phyloP scores from a whole-genome alignment of 2,329 filamentous ascomycete species.

The Phaeosphaeriaceae sp. region DNA sequence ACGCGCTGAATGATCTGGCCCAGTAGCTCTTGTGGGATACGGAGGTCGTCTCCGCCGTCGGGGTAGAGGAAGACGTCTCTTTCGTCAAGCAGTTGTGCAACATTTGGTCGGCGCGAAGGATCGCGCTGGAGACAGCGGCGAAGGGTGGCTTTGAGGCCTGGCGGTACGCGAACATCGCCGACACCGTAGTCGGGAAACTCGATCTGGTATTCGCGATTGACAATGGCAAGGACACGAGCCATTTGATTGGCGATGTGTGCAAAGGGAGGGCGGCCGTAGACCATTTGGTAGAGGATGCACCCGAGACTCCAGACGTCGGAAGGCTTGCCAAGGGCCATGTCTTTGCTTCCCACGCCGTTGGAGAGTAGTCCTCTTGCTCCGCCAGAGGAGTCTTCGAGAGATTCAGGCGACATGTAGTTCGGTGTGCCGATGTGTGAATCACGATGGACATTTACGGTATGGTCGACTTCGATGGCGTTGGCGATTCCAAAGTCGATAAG shows the following conservation, averaged over 20 bases:
- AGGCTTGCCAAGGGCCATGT: constrained; percentile 95
- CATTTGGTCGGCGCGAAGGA: constrained; percentile 62
- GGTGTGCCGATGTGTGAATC: constrained; percentile 95
- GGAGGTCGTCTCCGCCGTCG: constrained; percentile 59
- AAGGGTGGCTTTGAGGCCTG: constrained; percentile 63
- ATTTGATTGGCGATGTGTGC: constrained; percentile 89
- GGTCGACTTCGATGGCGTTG: constrained; percentile 92
- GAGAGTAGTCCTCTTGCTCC: constrained; percentile 51
- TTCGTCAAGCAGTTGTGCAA: constrained; percentile 63
- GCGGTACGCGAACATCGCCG: constrained; percentile 65
- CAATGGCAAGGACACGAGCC: constrained; percentile 84
- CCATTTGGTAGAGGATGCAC: constrained; percentile 97
- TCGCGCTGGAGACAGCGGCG: constrained; percentile 66
- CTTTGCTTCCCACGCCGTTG: constrained; percentile 60
- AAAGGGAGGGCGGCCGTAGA: constrained; percentile 95
- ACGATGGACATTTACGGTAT: constrained; percentile 96
- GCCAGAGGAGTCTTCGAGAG: constrained; percentile 84
- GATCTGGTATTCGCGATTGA: constrained; percentile 77
- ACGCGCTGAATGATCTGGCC: constrained; percentile 66
- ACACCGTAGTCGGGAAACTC: constrained; percentile 74
- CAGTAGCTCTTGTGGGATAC: constrained; percentile 62
- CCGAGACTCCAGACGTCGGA: constrained; percentile 96
- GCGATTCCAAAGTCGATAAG: constrained; percentile 99
- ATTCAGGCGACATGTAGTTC: constrained; percentile 98
- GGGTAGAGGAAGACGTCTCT: constrained; percentile 66